Evolutionary conservation across 768 basidiomycete genomes (phyloP).

Genomic region (Boletus sensibilis): DNA sequence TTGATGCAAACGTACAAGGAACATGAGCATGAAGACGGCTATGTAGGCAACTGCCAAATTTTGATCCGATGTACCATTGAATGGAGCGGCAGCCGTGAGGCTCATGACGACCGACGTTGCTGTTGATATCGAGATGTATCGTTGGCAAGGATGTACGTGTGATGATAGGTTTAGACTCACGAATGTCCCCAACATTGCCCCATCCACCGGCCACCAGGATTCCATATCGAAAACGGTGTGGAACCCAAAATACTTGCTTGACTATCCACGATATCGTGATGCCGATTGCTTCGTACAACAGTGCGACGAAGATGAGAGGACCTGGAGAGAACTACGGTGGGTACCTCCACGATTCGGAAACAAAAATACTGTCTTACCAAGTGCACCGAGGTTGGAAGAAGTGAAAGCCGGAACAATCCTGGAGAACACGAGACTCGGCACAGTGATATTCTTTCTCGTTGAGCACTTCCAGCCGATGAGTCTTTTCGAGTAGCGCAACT

Average conservation of each 20-base stretch:
- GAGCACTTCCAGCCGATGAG: not conserved
- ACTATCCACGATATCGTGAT: slow-evolving; percentile 52
- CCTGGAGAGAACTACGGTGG: slow-evolving; percentile 36
- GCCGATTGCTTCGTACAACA: slow-evolving; percentile 60
- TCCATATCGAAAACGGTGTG: slow-evolving; percentile 72
- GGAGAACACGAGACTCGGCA: slow-evolving; percentile 68
- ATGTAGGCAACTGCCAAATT: slow-evolving; percentile 67
- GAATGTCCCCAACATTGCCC: slow-evolving; percentile 69
- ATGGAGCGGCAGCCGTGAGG: slow-evolving; percentile 59
- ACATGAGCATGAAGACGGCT: slow-evolving; percentile 59
- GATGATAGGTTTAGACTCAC: slow-evolving; percentile 38
- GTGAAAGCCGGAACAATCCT: slow-evolving; percentile 69
- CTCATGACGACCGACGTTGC: slow-evolving; percentile 67
- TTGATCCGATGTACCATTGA: slow-evolving; percentile 56
- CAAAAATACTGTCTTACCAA: slow-evolving; percentile 42
- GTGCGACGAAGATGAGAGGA: slow-evolving; percentile 59
- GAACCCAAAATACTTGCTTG: slow-evolving; percentile 70
- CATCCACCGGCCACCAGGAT: slow-evolving; percentile 68
- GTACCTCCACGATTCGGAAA: not conserved
- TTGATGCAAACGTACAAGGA: slow-evolving; percentile 42
- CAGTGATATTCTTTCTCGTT: slow-evolving; percentile 46
- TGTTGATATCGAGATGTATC: slow-evolving; percentile 22
- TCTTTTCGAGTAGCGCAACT: not conserved
- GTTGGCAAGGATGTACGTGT: not conserved
- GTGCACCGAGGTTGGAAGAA: slow-evolving; percentile 49